phyloP scores from a whole-genome alignment of 495 filamentous ascomycete species.

The Penicillium malachiteum region DNA sequence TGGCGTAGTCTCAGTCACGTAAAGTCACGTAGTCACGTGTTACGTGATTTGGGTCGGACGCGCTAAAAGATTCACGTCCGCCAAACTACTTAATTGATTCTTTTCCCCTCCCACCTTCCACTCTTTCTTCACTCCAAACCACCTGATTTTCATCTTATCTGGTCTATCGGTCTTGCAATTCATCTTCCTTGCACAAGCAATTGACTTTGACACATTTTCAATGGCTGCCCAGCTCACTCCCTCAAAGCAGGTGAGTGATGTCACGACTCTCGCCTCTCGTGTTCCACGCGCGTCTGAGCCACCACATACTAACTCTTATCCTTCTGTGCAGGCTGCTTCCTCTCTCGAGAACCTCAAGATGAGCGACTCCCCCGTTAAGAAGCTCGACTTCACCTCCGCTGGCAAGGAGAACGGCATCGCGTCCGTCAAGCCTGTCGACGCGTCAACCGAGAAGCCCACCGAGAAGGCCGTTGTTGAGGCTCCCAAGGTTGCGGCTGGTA shows the following conservation, averaged over 20 bases:
- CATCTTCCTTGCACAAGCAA: constrained; percentile 10
- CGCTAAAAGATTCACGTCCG: constrained; percentile 42
- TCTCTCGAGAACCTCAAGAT: constrained; percentile 88
- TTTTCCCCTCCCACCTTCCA: constrained; percentile 32
- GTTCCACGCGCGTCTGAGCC: constrained; percentile 36
- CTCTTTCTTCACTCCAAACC: constrained; percentile 21
- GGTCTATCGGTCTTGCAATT: constrained; percentile 23
- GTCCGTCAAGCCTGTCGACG: constrained; percentile 50
- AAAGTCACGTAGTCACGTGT: constrained; percentile 40
- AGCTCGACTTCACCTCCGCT: constrained; percentile 67
- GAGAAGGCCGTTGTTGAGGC: constrained; percentile 48
- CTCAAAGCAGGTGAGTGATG: constrained; percentile 76
- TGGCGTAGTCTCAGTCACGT: neutral
- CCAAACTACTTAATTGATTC: constrained; percentile 30
- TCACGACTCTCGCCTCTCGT: constrained; percentile 40
- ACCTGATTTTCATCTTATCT: constrained; percentile 23
- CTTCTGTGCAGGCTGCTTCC: constrained; percentile 65
- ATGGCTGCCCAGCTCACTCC: constrained; percentile 78
- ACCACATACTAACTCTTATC: constrained; percentile 22
- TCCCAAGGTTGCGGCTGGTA: constrained; percentile 54
- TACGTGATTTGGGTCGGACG: constrained; percentile 45
- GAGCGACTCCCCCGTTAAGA: constrained; percentile 85
- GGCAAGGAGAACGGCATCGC: constrained; percentile 83
- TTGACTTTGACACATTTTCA: constrained; percentile 28
- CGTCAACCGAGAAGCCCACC: constrained; percentile 48